Base-by-base conservation (phyloP, 306 rosid species). In the Myrica gale region DNA sequence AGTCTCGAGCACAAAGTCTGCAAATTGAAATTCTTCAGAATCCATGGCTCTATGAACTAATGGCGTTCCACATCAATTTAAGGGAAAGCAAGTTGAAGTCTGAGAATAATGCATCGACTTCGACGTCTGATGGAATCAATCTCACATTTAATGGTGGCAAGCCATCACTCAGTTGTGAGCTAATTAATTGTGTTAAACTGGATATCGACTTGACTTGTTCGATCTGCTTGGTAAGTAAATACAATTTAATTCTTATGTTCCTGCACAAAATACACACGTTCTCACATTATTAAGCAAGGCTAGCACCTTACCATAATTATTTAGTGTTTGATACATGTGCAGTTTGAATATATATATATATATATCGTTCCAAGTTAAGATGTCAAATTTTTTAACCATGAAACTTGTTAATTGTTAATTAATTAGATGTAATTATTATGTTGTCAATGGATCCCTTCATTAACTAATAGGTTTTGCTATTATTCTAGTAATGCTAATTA, bases 11-110 rank as follows among this genome's bases (percentile, higher is more conserved):
- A 3, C 97, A 90, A 76, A 89, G 92, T 23, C 85, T 81, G 91
- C 99, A 84, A 73, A 83, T 87, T 75, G 97, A 90, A 72, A 90
- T 95, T 73, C 99, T 95, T 77, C 97, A 90, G 75, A 92, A 96
- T 77, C 99, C 99, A 5, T 90, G 96, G 99, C 87, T 95, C 26
- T 95, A 88, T 67, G 97, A 95, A 77, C 96, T 95, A 41, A 90
- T 95, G 88, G 97, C 99, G 61, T 90, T 95, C 80, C 92, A 92
- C 83, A 88, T 95, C 82, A 95, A 92, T 72, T 58, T 90, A 74
- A 89, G 89, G 84, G 93, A 92, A 83, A 88, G 82, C 46, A 79
- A 89, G 81, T 74, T 58, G 23, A 74, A 79, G 20, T 81, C 88
- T 9, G 17, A 11, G 16, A 78, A 62, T 78, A 83, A 83, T 61